phyloP scores from a whole-genome alignment of 1,284 basidiomycete genomes.

The Fomes fomentarius region DNA sequence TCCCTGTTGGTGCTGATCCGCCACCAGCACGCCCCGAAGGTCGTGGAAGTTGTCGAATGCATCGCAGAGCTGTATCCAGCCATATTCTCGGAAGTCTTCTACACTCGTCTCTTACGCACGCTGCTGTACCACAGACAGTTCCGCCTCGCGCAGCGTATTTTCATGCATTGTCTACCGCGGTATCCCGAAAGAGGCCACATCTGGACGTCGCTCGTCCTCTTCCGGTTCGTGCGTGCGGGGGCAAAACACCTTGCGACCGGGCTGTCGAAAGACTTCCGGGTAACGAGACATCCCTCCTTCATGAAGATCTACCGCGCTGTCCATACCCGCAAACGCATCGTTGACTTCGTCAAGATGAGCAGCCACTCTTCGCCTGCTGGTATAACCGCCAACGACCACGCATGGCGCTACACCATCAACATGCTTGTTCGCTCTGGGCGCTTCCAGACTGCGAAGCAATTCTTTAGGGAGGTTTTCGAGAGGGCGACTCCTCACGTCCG shows the following conservation, averaged over 20 bases:
- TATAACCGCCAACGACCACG: not conserved
- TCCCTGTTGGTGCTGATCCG: constrained; percentile 12
- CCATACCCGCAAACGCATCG: not conserved
- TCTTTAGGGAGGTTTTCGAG: constrained; percentile 38
- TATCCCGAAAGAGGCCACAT: not conserved
- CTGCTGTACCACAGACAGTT: constrained; percentile 24
- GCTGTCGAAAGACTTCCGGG: not conserved
- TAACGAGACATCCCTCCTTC: not conserved
- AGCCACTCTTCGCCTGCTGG: not conserved
- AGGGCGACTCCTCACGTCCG: constrained; percentile 35
- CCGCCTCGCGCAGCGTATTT: constrained; percentile 13
- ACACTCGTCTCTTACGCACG: constrained; percentile 13
- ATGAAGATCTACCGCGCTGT: not conserved
- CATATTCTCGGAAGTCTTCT: constrained; percentile 6
- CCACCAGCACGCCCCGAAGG: constrained; percentile 7
- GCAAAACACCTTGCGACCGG: constrained; percentile 8
- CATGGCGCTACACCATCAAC: constrained; percentile 7
- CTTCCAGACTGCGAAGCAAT: constrained; percentile 41
- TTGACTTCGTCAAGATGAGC: not conserved
- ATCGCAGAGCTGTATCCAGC: constrained; percentile 2
- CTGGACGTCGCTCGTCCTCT: constrained; percentile 6
- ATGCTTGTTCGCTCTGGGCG: constrained; percentile 25
- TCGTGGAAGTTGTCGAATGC: constrained; percentile 8
- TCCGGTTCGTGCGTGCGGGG: constrained; percentile 1
- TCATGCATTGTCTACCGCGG: not conserved